These are phyloP conservation scores for Megacollybia marginata DNA, from an alignment of 768 basidiomycete species.

Conservation along the genomic window DNA sequence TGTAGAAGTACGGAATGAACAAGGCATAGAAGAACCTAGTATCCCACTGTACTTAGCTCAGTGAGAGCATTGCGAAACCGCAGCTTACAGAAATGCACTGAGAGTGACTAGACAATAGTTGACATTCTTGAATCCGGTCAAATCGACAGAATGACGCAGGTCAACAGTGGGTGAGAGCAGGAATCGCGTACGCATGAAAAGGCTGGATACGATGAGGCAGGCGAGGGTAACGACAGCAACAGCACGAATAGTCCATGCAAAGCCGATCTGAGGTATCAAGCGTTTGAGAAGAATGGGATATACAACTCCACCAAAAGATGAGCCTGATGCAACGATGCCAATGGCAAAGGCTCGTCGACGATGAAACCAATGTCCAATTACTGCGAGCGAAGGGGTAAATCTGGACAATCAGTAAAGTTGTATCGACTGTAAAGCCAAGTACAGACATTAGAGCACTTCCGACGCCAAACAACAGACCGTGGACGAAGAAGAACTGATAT, in stretches of 20 bases:
- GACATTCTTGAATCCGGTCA: slow-evolving; percentile 18
- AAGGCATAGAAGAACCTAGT: slow-evolving; percentile 20
- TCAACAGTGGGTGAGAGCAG: slow-evolving; percentile 12
- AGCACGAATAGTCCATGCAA: slow-evolving; percentile 21
- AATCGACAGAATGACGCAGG: slow-evolving; percentile 15
- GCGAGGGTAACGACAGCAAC: slow-evolving; percentile 19
- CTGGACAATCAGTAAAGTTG: neutral
- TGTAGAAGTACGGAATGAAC: slow-evolving; percentile 29
- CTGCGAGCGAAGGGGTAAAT: neutral
- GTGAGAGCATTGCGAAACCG: no score
- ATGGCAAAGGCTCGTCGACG: slow-evolving; percentile 25
- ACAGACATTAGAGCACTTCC: slow-evolving; percentile 6
- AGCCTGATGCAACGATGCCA: slow-evolving; percentile 27
- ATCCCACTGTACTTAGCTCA: no score
- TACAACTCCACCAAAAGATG: slow-evolving; percentile 20
- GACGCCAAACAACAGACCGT: slow-evolving; percentile 6
- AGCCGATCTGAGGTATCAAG: slow-evolving; percentile 9
- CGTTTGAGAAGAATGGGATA: slow-evolving; percentile 19
- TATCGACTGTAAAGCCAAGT: neutral
- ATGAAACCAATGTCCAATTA: slow-evolving; percentile 25
- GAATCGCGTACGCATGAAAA: slow-evolving; percentile 19
- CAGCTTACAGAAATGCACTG: slow-evolving; percentile 15
- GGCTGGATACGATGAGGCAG: slow-evolving; percentile 14
- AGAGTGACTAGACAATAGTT: slow-evolving; percentile 12
- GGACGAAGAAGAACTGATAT: slow-evolving; percentile 7